Evolutionary conservation across 2,329 filamentous ascomycete species (phyloP), one percentile per base, ranked within the genome.

Genomic region (Paecilomyces variotii): DNA sequence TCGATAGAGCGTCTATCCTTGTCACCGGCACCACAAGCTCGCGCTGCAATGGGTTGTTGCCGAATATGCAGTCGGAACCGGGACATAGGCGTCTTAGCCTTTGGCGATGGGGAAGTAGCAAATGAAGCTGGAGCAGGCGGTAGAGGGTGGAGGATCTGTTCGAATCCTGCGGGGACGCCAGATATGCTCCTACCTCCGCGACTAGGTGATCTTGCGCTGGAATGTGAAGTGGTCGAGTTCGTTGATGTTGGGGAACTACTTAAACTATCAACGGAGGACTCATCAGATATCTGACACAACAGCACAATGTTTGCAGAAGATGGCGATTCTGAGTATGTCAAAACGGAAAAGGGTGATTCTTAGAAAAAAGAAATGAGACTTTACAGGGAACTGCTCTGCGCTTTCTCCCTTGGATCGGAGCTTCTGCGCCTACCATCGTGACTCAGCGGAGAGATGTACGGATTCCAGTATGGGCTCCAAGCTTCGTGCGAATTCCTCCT

Each of bases 21-120:
- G 56, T 79, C 77, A 35, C 77, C 76, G 34, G 76, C 74, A 14
- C 76, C 77, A 63, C 76, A 78, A 32, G 78, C 77, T 59, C 78
- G 72, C 50, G 76, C 77, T 24, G 75, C 76, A 27, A 75, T 65
- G 32, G 78, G 78, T 52, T 80, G 77, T 62, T 80, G 77, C 51
- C 78, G 72, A 28, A 80, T 72, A 51, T 74, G 72, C 6, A 80
- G 69, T 39, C 69, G 70, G 61, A 74, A 75, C 9, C 76, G 69
- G 14, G 64, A 65, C 34, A 67, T 63, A 9, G 62, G 63, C 4
- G 66, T 14, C 25, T 45, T 63, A 19, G 62, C 56, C 56, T 62
- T 66, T 56, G 62, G 62, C 24, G 68, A 63, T 52, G 63, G 63
- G 6, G 60, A 60, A 50, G 65, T 60, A 7, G 70, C 63, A n/a